Evolutionary conservation across 345 rosid species (phyloP).

Genomic region (Garcia nutans): DNA sequence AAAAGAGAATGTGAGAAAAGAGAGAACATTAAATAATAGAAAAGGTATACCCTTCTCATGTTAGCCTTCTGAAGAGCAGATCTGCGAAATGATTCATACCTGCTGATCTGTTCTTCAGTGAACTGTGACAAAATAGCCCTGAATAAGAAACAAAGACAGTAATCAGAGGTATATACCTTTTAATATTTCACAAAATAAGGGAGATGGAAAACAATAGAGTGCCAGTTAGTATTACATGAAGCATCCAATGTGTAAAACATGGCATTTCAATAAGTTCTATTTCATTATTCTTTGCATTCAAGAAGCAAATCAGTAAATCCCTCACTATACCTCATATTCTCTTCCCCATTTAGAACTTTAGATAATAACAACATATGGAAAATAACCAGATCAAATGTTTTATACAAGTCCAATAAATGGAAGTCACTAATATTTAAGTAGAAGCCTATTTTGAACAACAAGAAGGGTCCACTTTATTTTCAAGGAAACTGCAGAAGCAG

Average conservation of each 20-base stretch:
- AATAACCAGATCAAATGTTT: too few relatives aligned
- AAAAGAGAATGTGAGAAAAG: neutral
- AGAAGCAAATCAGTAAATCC: neutral
- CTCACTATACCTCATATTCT: neutral
- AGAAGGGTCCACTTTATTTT: neutral
- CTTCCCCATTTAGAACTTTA: neutral
- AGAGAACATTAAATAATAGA: neutral
- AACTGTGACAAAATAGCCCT: constrained; percentile 83
- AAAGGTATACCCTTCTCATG: constrained; percentile 74
- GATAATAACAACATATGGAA: neutral
- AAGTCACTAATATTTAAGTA: neutral
- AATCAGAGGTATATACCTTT: neutral
- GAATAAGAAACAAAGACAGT: constrained; percentile 10
- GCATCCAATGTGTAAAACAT: neutral
- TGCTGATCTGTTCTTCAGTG: constrained; percentile 75
- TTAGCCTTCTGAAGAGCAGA: constrained; percentile 90
- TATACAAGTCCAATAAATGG: neutral
- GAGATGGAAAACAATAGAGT: neutral
- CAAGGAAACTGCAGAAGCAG: neutral
- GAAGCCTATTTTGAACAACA: neutral
- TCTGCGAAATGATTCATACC: constrained; percentile 91
- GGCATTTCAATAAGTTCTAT: neutral
- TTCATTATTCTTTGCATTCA: neutral
- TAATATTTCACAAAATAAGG: neutral
- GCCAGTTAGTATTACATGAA: neutral